Percentiles rank a stretch among this genome's conserved stretches.
Evolutionary conservation across 179 eudicot genomes (phyloP).

Genomic region (Patellifolia procumbens): DNA sequence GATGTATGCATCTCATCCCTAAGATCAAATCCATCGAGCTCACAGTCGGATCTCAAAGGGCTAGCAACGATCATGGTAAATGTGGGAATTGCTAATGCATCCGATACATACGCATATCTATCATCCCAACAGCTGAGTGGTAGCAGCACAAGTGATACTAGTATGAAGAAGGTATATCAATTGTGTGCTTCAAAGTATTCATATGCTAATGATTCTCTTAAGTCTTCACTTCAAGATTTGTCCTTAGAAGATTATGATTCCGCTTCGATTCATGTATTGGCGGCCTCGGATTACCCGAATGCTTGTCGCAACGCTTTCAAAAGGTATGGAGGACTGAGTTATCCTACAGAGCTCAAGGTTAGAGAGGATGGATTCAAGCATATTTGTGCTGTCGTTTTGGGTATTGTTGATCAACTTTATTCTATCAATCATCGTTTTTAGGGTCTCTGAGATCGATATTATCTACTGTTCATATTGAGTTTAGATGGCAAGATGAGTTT

Average conservation of each 20-base stretch:
- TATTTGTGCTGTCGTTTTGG: slow-evolving; percentile 72
- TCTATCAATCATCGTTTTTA: neutral
- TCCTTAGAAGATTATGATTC: slow-evolving; percentile 56
- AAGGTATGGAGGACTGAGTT: slow-evolving; percentile 44
- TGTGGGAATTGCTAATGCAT: slow-evolving; percentile 55
- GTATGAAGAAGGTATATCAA: slow-evolving; percentile 44
- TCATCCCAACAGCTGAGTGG: slow-evolving; percentile 44
- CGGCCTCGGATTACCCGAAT: slow-evolving; percentile 71
- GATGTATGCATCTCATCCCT: slow-evolving; percentile 70
- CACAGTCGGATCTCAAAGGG: slow-evolving; percentile 61
- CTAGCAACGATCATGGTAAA: slow-evolving; percentile 63
- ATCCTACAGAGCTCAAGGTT: slow-evolving; percentile 52
- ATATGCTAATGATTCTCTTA: slow-evolving; percentile 51
- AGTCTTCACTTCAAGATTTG: slow-evolving; percentile 49
- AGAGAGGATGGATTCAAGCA: slow-evolving; percentile 68
- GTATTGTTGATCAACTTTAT: slow-evolving; percentile 50
- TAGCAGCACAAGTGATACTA: slow-evolving; percentile 28
- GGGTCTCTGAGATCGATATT: neutral
- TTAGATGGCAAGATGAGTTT: neutral
- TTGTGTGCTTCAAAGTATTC: slow-evolving; percentile 64
- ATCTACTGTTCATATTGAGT: neutral
- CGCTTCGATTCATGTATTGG: slow-evolving; percentile 63
- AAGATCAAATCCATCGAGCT: slow-evolving; percentile 55
- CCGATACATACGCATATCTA: slow-evolving; percentile 48
- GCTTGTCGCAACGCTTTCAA: slow-evolving; percentile 60